Conservation (phyloP, 129 eudicot species). For the Dittrichia graveolens region DNA sequence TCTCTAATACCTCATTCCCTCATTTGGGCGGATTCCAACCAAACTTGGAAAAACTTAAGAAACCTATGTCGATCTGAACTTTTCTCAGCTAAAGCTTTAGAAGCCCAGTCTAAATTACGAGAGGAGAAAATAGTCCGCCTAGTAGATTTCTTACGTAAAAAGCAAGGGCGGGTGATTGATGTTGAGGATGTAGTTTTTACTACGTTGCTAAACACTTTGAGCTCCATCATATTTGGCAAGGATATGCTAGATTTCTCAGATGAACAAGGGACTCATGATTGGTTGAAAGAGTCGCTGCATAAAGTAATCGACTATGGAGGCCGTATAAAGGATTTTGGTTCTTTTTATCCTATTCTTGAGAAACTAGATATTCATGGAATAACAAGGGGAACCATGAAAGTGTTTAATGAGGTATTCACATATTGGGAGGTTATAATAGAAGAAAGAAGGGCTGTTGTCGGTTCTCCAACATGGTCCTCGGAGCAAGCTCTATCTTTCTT, state of each 20-base stretch:
- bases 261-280: constrained; percentile 1
- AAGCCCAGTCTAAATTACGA: constrained; percentile 11
- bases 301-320: background rate
- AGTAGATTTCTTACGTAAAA: constrained; percentile 7
- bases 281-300: constrained; percentile 5
- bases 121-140: constrained; percentile 11
- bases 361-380: constrained; percentile 22
- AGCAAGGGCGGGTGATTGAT: constrained; percentile 7
- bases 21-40: constrained; percentile 9
- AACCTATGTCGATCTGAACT: constrained; percentile 21
- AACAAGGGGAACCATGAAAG: constrained; percentile 3
- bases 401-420: background rate
- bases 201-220: constrained; percentile 17
- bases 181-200: constrained; percentile 19
- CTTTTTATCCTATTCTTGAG: constrained; percentile 18
- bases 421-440: constrained; percentile 27
- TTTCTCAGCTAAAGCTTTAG: constrained; percentile 28
- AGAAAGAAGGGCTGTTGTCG: constrained; percentile 12
- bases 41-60: constrained; percentile 21
- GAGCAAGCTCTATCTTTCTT: constrained; percentile 7
- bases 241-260: constrained; percentile 21
- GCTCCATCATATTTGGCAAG: constrained; percentile 13
- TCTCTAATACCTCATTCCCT: constrained; percentile 10
- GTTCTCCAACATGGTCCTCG: constrained; percentile 18
- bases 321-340: constrained; percentile 17